Evolutionary conservation across 2,329 filamentous ascomycete genomes (phyloP).

Genomic region (Cladosporium oxysporum): DNA sequence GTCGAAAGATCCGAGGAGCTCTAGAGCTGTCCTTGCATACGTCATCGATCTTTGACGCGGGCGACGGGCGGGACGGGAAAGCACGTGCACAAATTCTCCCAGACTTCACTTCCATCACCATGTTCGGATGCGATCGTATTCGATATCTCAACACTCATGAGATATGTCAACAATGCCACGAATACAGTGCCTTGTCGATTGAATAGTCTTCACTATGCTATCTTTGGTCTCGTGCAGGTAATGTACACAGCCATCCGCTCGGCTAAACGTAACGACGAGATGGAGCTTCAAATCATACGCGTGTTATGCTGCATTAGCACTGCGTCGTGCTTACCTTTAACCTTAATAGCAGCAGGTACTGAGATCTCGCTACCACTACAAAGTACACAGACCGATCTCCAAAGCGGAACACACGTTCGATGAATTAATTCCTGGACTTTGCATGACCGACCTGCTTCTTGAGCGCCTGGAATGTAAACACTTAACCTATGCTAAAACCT

Average conservation of each 20-base stretch:
- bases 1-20: conserved; percentile 1
- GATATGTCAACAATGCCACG: neutral
- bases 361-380: neutral
- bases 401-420: neutral
- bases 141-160: neutral
- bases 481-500: neutral
- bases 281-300: neutral
- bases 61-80: neutral
- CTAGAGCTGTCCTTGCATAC: conserved; percentile 14
- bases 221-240: neutral
- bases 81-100: neutral
- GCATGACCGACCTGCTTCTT: neutral
- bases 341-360: neutral
- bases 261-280: neutral
- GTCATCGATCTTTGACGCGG: conserved; percentile 8
- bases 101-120: neutral
- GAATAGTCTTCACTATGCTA: neutral
- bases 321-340: too few species aligned
- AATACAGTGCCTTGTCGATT: neutral
- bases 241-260: neutral
- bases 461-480: neutral
- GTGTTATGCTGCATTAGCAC: neutral
- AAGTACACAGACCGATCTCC: neutral
- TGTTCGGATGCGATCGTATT: neutral
- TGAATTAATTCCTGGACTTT: neutral